These are phyloP conservation scores for Lactarius quietus DNA, from an alignment of 768 basidiomycete species.

Conservation along the genomic window DNA sequence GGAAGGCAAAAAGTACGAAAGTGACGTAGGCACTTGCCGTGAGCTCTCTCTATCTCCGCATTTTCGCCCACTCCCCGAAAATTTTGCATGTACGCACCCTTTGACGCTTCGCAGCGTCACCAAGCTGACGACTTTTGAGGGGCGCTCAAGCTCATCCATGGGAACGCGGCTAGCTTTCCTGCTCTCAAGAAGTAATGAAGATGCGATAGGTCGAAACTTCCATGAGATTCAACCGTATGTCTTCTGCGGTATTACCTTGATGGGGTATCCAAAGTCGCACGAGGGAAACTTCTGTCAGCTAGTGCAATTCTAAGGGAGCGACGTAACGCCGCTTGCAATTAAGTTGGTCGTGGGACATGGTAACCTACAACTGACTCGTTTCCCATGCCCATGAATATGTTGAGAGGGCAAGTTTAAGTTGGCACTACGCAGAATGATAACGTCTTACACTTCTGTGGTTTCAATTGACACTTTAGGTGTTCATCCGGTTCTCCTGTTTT, in stretches of 20 bases:
- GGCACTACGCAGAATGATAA: slow-evolving; percentile 4
- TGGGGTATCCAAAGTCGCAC: not conserved
- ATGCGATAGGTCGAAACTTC: slow-evolving; percentile 13
- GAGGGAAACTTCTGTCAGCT: slow-evolving; percentile 7
- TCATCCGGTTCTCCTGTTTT: not conserved
- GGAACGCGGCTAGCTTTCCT: slow-evolving; percentile 13
- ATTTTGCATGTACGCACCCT: slow-evolving; percentile 10
- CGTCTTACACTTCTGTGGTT: not conserved
- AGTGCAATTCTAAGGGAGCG: not conserved
- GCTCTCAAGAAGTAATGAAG: slow-evolving; percentile 5
- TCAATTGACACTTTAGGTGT: slow-evolving; percentile 1
- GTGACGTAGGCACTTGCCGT: not conserved
- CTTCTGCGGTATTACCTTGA: slow-evolving; percentile 11
- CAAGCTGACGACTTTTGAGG: not conserved
- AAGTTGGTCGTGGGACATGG: slow-evolving; percentile 5
- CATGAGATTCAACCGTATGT: not conserved
- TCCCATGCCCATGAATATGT: not conserved
- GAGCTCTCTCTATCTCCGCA: slow-evolving; percentile 17
- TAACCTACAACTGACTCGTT: not conserved
- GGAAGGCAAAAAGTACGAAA: slow-evolving; percentile 15
- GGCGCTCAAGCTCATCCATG: slow-evolving; percentile 1
- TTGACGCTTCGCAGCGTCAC: slow-evolving; percentile 2
- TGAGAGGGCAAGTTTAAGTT: not conserved
- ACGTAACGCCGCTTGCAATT: slow-evolving; percentile 6
- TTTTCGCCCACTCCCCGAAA: slow-evolving; percentile 8